phyloP scores from a whole-genome alignment of 345 rosid species.

The Eucalyptus globulus region DNA sequence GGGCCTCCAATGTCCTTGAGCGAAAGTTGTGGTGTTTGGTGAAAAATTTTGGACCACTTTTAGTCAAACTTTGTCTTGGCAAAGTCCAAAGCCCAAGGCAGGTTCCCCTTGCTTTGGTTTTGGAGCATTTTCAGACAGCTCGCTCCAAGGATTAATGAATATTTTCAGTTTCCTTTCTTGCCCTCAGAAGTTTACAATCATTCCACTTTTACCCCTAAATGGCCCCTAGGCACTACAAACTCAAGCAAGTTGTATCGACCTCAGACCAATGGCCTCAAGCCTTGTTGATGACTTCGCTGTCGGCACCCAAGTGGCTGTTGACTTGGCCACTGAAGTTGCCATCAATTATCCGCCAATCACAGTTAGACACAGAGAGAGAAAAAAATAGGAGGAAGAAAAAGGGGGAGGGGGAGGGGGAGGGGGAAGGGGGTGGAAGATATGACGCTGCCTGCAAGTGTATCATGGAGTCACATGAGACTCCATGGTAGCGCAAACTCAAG shows the following conservation, averaged over 20 bases:
- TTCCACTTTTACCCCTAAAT: neutral
- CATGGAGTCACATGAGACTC: neutral
- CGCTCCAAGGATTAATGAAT: neutral
- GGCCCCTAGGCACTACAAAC: neutral
- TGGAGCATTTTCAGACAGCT: neutral
- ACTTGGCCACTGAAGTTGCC: too few relatives aligned
- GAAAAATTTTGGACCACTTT: neutral
- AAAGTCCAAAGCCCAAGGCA: neutral
- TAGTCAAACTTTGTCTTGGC: neutral
- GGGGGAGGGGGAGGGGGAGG: too few relatives aligned
- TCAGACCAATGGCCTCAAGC: too few relatives aligned
- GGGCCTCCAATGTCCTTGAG: neutral
- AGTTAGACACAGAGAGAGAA: too few relatives aligned
- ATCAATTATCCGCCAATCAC: too few relatives aligned
- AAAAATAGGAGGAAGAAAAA: too few relatives aligned
- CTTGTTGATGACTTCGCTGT: too few relatives aligned
- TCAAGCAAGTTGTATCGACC: neutral
- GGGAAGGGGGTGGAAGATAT: too few relatives aligned
- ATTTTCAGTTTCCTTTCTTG: neutral
- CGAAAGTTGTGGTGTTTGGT: neutral
- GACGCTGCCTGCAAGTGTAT: neutral
- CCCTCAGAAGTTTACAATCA: neutral
- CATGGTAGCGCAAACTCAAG: too few relatives aligned
- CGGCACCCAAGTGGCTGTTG: too few relatives aligned
- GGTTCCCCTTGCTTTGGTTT: neutral